These are phyloP conservation scores for Pleurostoma richardsiae DNA, from an alignment of 2,329 filamentous ascomycete species.

Conservation along the genomic window DNA sequence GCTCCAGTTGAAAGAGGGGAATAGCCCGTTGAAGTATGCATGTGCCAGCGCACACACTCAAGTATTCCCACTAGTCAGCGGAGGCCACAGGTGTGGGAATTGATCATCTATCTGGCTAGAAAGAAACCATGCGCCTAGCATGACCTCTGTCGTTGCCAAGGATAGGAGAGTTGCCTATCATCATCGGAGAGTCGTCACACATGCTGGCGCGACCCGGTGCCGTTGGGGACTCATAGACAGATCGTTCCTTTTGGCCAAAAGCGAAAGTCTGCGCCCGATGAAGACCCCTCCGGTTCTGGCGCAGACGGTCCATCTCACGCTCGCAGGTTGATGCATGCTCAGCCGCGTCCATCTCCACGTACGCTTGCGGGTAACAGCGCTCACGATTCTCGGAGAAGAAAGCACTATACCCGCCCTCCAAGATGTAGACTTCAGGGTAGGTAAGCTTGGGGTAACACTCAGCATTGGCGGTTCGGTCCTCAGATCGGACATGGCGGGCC, in stretches of 20 bases:
- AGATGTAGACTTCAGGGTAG: slow-evolving; percentile 96
- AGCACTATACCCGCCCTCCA: slow-evolving; percentile 91
- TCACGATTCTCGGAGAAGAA: slow-evolving; percentile 78
- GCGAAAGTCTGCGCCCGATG: slow-evolving; percentile 90
- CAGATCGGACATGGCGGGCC: slow-evolving; percentile 86
- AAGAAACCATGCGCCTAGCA: slow-evolving; percentile 60
- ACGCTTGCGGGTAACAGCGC: slow-evolving; percentile 89
- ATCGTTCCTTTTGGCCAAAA: slow-evolving; percentile 69
- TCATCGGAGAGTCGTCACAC: slow-evolving; percentile 36
- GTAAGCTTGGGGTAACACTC: slow-evolving; percentile 82
- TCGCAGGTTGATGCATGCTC: slow-evolving; percentile 92
- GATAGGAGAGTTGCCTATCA: slow-evolving; percentile 32
- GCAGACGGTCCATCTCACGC: slow-evolving; percentile 88
- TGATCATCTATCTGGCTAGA: slow-evolving; percentile 14
- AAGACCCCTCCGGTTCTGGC: slow-evolving; percentile 77
- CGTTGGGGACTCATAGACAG: slow-evolving; percentile 55
- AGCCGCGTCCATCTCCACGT: slow-evolving; percentile 92
- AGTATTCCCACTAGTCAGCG: no score
- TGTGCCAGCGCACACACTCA: no score
- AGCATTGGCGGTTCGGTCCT: slow-evolving; percentile 80
- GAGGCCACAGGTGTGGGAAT: no score
- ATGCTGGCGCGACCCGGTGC: slow-evolving; percentile 36
- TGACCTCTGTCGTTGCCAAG: slow-evolving; percentile 46
- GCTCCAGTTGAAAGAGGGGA: no score
- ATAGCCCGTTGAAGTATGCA: no score